Conservation (phyloP, 192 early-diverging fungal genomes). For the Coemansia reversa region DNA sequence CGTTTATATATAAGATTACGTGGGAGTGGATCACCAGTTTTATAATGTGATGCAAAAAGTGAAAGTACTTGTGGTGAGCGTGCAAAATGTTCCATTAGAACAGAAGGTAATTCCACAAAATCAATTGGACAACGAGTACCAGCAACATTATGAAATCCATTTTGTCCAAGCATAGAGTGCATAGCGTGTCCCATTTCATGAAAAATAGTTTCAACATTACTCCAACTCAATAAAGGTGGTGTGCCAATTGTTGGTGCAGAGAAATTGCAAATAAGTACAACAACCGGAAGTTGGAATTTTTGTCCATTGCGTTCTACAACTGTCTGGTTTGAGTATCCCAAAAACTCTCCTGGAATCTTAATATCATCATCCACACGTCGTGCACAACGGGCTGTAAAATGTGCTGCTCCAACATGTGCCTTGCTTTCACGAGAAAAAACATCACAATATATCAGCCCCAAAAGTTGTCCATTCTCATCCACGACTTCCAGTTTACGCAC, state of each 20-base stretch:
- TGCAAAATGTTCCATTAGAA: constrained; percentile 92
- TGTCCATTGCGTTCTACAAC: constrained; percentile 50
- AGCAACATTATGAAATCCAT: constrained; percentile 94
- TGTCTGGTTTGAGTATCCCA: constrained; percentile 25
- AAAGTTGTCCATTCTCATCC: constrained; percentile 78
- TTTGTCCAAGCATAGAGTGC: constrained; percentile 94
- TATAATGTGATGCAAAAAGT: constrained; percentile 73
- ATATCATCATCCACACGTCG: constrained; percentile 83
- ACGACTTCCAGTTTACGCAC: constrained; percentile 90
- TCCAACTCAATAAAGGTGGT: constrained; percentile 70
- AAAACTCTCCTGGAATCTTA: constrained; percentile 8
- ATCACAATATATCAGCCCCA: constrained; percentile 95
- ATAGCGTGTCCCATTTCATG: constrained; percentile 99
- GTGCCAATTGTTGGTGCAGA: constrained; percentile 40
- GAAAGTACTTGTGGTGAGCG: constrained; percentile 68
- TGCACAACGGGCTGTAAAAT: constrained; percentile 93
- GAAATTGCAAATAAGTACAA: constrained; percentile 77
- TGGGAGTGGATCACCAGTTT: constrained; percentile 65
- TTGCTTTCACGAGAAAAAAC: constrained; percentile 75
- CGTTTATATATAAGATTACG: constrained; percentile 56
- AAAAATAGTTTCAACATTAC: constrained; percentile 93
- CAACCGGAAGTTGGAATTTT: constrained; percentile 67
- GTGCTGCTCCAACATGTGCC: constrained; percentile 81
- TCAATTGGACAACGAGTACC: constrained; percentile 94
- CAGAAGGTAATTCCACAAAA: constrained; percentile 97